phyloP scores from a whole-genome alignment of 1,284 basidiomycete species.

The Pseudozyma hubeiensis region DNA sequence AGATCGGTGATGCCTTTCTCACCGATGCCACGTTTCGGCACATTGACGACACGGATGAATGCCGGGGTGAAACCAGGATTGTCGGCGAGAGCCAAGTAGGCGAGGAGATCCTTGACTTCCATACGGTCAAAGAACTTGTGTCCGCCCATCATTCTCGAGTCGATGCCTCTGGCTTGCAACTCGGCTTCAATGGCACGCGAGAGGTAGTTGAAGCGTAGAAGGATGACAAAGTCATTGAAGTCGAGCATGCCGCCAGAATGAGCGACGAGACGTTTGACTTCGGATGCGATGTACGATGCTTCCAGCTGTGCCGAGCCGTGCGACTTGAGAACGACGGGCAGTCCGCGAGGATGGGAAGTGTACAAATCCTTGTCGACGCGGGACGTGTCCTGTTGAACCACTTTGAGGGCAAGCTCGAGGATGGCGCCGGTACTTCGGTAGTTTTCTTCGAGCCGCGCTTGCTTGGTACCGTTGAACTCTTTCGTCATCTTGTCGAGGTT shows the following conservation, averaged over 20 bases:
- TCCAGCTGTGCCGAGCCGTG: slow-evolving; percentile 51
- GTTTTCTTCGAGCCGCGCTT: slow-evolving; percentile 85
- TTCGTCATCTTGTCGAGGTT: slow-evolving; percentile 61
- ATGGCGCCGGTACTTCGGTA: slow-evolving; percentile 87
- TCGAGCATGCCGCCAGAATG: slow-evolving; percentile 78
- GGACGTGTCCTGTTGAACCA: slow-evolving; percentile 81
- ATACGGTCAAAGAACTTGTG: slow-evolving; percentile 86
- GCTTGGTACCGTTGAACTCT: slow-evolving; percentile 68
- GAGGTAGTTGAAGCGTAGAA: slow-evolving; percentile 80
- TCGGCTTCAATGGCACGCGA: slow-evolving; percentile 82
- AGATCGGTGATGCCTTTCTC: slow-evolving; percentile 81
- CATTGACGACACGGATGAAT: slow-evolving; percentile 81
- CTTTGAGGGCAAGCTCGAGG: slow-evolving; percentile 79
- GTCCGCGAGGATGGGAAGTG: slow-evolving; percentile 77
- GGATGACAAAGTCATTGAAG: slow-evolving; percentile 72
- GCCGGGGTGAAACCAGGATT: slow-evolving; percentile 80
- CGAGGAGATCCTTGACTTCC: slow-evolving; percentile 84
- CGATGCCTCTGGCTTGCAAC: slow-evolving; percentile 81
- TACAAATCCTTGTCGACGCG: slow-evolving; percentile 82
- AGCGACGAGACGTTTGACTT: slow-evolving; percentile 82
- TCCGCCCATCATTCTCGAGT: slow-evolving; percentile 81
- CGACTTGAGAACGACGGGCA: slow-evolving; percentile 70
- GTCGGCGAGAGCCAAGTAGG: slow-evolving; percentile 79
- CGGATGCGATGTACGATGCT: slow-evolving; percentile 74
- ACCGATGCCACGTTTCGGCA: slow-evolving; percentile 81